These are phyloP conservation scores for Starmerella davenportii DNA, from an alignment of 805 yeast genomes.

Conservation along the genomic window DNA sequence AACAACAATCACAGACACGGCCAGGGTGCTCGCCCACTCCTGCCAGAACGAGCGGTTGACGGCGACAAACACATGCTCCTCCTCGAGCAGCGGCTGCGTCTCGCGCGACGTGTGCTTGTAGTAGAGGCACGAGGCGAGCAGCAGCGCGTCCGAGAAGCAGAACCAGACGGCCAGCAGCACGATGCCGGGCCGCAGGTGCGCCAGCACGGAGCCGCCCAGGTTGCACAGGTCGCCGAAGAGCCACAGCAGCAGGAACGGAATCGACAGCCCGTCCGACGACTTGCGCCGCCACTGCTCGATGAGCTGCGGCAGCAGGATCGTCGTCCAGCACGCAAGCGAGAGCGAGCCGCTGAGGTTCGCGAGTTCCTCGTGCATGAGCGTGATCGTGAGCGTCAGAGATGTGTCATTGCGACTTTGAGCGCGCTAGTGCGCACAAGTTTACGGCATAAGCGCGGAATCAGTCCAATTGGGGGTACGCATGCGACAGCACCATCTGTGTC, in stretches of 20 bases:
- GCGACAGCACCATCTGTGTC: too few relatives aligned
- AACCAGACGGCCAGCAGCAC: constrained; percentile 59
- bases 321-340: constrained; percentile 63
- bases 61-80: background rate
- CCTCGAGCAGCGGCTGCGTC: constrained; percentile 18
- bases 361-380: constrained; percentile 11
- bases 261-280: constrained; percentile 55
- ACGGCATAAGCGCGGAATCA: too few relatives aligned
- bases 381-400: too few relatives aligned
- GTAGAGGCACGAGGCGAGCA: constrained; percentile 41
- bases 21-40: constrained; percentile 24
- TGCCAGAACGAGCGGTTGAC: constrained; percentile 2
- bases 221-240: constrained; percentile 54
- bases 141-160: constrained; percentile 46
- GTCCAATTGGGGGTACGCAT: too few relatives aligned
- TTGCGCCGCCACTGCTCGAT: constrained; percentile 65
- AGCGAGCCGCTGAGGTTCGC: constrained; percentile 56
- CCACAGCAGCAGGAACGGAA: constrained; percentile 52
- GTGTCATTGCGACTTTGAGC: too few relatives aligned
- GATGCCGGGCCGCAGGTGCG: constrained; percentile 50
- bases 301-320: constrained; percentile 55
- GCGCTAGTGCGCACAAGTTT: too few relatives aligned
- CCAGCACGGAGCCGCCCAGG: constrained; percentile 52
- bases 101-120: constrained; percentile 23
- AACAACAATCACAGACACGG: constrained; percentile 46